Base-by-base conservation (phyloP, 2,329 filamentous ascomycete genomes). In the Plenodomus biglobosus region DNA sequence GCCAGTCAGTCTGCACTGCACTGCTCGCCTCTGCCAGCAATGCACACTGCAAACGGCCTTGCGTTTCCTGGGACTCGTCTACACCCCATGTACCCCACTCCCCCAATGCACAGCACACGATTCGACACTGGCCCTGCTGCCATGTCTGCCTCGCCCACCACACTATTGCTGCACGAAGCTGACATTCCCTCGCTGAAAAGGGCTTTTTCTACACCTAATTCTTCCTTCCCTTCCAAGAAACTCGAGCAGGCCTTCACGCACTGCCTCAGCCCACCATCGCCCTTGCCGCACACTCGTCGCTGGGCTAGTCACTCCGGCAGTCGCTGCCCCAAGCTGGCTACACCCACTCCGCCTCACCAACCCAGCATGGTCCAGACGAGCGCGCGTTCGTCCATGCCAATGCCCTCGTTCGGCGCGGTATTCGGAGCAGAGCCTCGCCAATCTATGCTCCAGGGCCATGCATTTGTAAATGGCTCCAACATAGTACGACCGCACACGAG, bases 361-460 rank as follows among this genome's bases (percentile, higher is more conserved):
- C 52, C 62, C 59, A 73, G 62, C 53, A 74, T 75, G 72, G 67
- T 70, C 45, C 68, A 69, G 53, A 65, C 71, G 38, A 68, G 56
- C 43, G 57, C 71, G 45, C 60, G 67, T 44, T 57, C 67, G 10
- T 66, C 68, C 53, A 63, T 64, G 71, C 75, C 75, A 68, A 85
- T 89, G 78, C 86, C 86, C 67, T 84, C 86, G 18, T 87, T 89
- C 64, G 88, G 87, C 85, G 85, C 86, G 48, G 85, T 89, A 47
- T 88, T 86, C 75, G 84, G 85, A 68, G 78, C 86, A 58, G 83
- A 86, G 64, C 11, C 27, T 15, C 27, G 27, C 15, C 27, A 15
- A 8, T 32, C 27, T 15, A 15, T 7, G 27, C 27, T 32, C 27
- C 66, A 80, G 79, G 58, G 77, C 73, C 48, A 80, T 80, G 44